phyloP scores from a whole-genome alignment of 805 yeast genomes.

The Hanseniaspora meyeri region DNA sequence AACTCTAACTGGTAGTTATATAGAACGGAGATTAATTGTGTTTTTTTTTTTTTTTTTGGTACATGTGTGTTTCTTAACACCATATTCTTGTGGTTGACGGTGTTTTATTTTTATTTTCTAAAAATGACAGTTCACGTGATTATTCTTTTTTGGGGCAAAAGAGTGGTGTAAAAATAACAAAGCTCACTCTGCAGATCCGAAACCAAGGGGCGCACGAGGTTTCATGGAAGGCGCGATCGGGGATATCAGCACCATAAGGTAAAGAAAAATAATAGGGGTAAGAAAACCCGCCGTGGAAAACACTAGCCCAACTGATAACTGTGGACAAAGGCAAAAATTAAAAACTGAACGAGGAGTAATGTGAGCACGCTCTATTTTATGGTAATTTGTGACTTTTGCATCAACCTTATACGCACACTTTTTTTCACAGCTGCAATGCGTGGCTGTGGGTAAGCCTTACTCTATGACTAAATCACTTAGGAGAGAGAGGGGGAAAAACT shows the following conservation, averaged over 20 bases:
- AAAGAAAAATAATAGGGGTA: neutral
- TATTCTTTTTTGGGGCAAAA: neutral
- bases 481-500: neutral
- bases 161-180: neutral
- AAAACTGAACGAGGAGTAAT: no score
- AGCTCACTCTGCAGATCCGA: neutral
- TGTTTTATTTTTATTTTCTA: neutral
- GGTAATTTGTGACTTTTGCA: no score
- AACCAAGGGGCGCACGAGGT: neutral
- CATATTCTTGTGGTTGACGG: no score
- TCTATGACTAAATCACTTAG: no score
- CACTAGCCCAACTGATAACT: no score
- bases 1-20: slow-evolving; percentile 7
- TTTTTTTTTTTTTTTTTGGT: no score
- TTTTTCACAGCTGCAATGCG: no score
- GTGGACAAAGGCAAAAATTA: no score
- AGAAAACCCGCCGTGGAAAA: neutral
- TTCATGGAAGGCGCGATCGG: neutral
- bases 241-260: neutral
- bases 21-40: neutral
- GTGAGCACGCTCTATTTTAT: no score
- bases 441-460: no score
- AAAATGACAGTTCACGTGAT: neutral
- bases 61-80: no score
- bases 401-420: no score